Conservation (phyloP, 164 flowering plant species). For the Cinnamomum micranthum region DNA sequence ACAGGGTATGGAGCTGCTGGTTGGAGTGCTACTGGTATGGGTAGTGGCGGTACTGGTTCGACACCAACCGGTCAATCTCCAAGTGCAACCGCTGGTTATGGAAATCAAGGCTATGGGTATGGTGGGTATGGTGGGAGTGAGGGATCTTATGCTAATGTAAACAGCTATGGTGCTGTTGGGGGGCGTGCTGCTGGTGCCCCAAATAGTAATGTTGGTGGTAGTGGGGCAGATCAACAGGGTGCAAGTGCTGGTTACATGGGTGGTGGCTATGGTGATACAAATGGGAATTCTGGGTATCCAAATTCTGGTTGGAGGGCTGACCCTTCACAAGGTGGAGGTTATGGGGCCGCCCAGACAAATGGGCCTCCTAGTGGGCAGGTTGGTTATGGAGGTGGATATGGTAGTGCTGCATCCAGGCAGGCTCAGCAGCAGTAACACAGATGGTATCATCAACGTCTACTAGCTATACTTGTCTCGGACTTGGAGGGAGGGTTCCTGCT, state of each 20-base stretch:
- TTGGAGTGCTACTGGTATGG: conserved; percentile 30
- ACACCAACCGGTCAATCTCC: conserved; percentile 73
- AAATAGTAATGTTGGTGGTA: conserved; percentile 43
- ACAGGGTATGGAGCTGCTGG: conserved; percentile 30
- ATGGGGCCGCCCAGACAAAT: conserved; percentile 45
- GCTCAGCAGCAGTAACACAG: conserved; percentile 52
- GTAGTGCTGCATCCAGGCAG: conserved; percentile 56
- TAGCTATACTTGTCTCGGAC: conserved; percentile 9
- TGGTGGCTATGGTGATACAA: conserved; percentile 61
- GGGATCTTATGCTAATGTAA: conserved; percentile 53
- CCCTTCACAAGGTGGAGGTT: conserved; percentile 56
- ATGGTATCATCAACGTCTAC: not conserved
- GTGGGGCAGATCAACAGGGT: conserved; percentile 38
- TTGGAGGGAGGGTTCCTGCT: conserved; percentile 16
- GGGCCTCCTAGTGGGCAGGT: conserved; percentile 50
- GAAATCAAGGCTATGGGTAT: conserved; percentile 74
- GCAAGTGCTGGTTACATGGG: conserved; percentile 59
- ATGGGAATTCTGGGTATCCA: conserved; percentile 55
- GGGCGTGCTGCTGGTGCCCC: conserved; percentile 52
- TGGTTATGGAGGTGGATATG: conserved; percentile 70
- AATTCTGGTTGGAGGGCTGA: conserved; percentile 62
- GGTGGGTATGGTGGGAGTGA: conserved; percentile 78
- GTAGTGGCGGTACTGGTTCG: conserved; percentile 41
- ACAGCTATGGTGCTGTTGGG: conserved; percentile 60
- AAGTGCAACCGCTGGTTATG: conserved; percentile 68